phyloP scores from a whole-genome alignment of 2,329 filamentous ascomycete species.

The Exophiala sp. region DNA sequence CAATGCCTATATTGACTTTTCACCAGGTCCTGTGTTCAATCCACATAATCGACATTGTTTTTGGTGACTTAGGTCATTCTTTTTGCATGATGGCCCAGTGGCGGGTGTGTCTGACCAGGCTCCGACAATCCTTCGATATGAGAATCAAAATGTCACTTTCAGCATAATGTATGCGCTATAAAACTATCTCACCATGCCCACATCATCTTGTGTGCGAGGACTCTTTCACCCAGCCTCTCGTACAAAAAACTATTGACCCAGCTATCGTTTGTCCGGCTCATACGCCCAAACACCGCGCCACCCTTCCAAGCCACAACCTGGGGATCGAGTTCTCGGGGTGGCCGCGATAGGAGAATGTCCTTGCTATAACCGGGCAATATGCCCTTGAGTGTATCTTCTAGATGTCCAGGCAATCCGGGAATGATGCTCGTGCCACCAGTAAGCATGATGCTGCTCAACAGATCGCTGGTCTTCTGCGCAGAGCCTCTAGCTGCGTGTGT shows the following conservation, averaged over 20 bases:
- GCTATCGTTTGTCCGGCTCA: slow-evolving; percentile 82
- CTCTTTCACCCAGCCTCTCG: slow-evolving; percentile 75
- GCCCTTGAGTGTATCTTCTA: slow-evolving; percentile 77
- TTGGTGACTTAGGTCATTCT: too few species aligned
- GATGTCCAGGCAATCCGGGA: slow-evolving; percentile 71
- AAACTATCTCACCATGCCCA: slow-evolving; percentile 50
- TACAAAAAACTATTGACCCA: slow-evolving; percentile 90
- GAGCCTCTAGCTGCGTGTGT: slow-evolving; percentile 81
- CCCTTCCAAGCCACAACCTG: slow-evolving; percentile 99
- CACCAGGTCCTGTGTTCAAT: too few species aligned
- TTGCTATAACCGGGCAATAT: slow-evolving; percentile 61
- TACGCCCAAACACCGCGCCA: slow-evolving; percentile 89
- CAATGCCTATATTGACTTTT: too few species aligned
- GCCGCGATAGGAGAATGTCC: slow-evolving; percentile 63
- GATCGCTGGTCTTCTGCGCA: slow-evolving; percentile 88
- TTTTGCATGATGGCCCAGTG: too few species aligned
- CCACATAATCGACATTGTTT: too few species aligned
- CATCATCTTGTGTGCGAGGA: slow-evolving; percentile 78
- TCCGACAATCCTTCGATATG: too few species aligned
- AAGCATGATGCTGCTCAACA: slow-evolving; percentile 85
- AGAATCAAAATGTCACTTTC: too few species aligned
- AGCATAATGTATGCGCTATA: too few species aligned
- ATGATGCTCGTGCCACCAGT: slow-evolving; percentile 81
- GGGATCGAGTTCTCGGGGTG: slow-evolving; percentile 90
- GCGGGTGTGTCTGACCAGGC: too few species aligned